These are phyloP conservation scores for Zygnema circumcarinatum DNA, from an alignment of 139 green algal species.

Conservation along the genomic window DNA sequence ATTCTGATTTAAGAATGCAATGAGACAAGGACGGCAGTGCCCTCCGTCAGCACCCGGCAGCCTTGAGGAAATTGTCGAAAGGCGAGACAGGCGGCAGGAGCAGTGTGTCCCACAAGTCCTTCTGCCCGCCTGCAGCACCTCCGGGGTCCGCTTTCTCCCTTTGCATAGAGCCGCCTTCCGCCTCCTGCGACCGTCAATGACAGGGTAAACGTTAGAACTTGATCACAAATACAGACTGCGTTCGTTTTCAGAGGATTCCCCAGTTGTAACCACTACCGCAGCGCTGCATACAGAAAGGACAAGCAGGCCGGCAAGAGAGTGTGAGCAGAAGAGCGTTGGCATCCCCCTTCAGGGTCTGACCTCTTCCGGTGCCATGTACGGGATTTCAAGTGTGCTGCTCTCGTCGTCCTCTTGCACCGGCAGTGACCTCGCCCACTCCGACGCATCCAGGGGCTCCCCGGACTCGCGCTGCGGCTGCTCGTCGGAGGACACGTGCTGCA, in stretches of 20 bases:
- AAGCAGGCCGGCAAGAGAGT: too few relatives aligned
- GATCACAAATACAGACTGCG: too few relatives aligned
- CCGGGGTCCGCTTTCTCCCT: not conserved
- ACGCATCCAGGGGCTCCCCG: too few relatives aligned
- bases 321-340: too few relatives aligned
- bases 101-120: not conserved
- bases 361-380: not conserved
- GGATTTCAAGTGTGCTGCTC: not conserved
- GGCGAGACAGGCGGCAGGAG: not conserved
- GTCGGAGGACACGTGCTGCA: too few relatives aligned
- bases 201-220: too few relatives aligned
- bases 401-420: not conserved
- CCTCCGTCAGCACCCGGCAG: not conserved
- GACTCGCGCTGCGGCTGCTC: too few relatives aligned
- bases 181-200: too few relatives aligned
- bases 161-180: not conserved
- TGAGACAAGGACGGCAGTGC: too few relatives aligned
- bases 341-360: not conserved
- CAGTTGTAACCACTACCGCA: not conserved
- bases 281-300: not conserved
- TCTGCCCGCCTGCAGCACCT: not conserved
- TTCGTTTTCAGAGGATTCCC: too few relatives aligned
- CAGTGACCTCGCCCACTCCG: too few relatives aligned
- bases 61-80: not conserved
- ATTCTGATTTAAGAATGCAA: too few relatives aligned